phyloP scores from a whole-genome alignment of 1,139 yeast species.

The Hyphopichia wangnamkhiaoensis region DNA sequence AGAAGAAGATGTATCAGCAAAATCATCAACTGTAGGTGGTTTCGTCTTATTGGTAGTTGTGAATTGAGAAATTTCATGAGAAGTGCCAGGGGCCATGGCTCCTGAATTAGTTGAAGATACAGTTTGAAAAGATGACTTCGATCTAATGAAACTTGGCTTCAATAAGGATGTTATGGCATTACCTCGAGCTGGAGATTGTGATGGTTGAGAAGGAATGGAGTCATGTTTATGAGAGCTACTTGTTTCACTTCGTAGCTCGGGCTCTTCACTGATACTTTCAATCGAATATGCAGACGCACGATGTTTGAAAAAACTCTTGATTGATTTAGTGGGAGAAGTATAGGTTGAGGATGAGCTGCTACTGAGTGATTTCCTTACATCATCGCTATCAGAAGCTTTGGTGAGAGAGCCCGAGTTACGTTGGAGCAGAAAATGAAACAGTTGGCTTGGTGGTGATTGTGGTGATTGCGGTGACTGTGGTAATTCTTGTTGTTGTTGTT shows the following conservation, averaged over 20 bases:
- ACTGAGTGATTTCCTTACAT: background rate
- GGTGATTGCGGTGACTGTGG: background rate
- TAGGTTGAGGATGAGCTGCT: background rate
- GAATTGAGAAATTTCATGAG: too few relatives aligned
- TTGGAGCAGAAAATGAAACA: conserved; percentile 1
- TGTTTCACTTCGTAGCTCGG: conserved; percentile 14
- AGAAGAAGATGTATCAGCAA: conserved; percentile 41
- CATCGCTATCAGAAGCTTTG: background rate
- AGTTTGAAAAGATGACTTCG: conserved; percentile 19
- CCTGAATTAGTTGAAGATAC: conserved; percentile 3
- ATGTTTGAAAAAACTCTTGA: conserved; percentile 27
- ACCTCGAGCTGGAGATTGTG: background rate
- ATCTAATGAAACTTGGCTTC: conserved; percentile 23
- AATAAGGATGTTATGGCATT: conserved; percentile 10
- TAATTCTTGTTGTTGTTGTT: background rate
- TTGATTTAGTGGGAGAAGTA: conserved; percentile 30
- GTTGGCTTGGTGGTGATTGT: background rate
- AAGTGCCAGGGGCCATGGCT: background rate
- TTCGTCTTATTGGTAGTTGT: too few relatives aligned
- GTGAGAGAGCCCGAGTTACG: background rate
- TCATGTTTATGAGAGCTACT: background rate
- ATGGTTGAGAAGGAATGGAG: conserved; percentile 1
- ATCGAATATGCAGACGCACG: conserved; percentile 27
- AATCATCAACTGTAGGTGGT: conserved; percentile 32
- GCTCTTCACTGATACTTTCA: conserved; percentile 29